Percentiles rank a stretch among this genome's conserved stretches.
Evolutionary conservation across 495 filamentous ascomycete species (phyloP).

Genomic region (Xylaria venustula): DNA sequence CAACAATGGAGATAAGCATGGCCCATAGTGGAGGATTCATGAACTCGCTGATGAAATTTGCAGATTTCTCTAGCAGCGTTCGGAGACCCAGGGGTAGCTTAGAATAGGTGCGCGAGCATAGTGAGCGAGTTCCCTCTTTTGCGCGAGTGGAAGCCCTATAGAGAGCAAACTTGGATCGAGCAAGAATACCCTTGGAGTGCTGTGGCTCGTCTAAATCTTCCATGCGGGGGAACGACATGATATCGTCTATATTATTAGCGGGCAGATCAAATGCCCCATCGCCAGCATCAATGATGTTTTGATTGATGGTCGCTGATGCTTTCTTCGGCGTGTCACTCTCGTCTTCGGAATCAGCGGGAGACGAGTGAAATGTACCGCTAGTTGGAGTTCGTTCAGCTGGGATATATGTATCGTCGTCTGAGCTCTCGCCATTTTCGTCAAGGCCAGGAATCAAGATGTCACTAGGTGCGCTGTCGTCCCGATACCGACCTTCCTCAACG

Average conservation of each 20-base stretch:
- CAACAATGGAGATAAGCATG: slow-evolving; percentile 83
- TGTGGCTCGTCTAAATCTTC: slow-evolving; percentile 32
- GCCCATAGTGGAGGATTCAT: slow-evolving; percentile 99
- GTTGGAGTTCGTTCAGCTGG: slow-evolving; percentile 50
- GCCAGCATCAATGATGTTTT: slow-evolving; percentile 2
- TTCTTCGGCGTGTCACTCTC: slow-evolving; percentile 31
- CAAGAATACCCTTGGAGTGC: slow-evolving; percentile 29
- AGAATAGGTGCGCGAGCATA: slow-evolving; percentile 24
- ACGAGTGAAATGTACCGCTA: slow-evolving; percentile 36
- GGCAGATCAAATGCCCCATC: slow-evolving; percentile 13
- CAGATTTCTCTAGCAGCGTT: slow-evolving; percentile 46
- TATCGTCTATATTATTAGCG: slow-evolving; percentile 28
- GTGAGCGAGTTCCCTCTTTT: slow-evolving; percentile 29
- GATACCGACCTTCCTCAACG: slow-evolving; percentile 69
- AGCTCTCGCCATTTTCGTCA: slow-evolving; percentile 20
- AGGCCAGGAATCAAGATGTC: slow-evolving; percentile 32
- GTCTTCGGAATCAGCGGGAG: slow-evolving; percentile 44
- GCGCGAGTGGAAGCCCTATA: slow-evolving; percentile 31
- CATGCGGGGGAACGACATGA: slow-evolving; percentile 46
- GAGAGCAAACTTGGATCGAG: slow-evolving; percentile 21
- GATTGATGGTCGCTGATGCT: slow-evolving; percentile 14
- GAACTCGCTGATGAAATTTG: slow-evolving; percentile 74
- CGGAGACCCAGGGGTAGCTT: slow-evolving; percentile 61
- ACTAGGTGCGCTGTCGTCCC: slow-evolving; percentile 42
- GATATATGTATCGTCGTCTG: slow-evolving; percentile 42